Percentiles rank a stretch among this genome's conserved stretches.
Conservation (phyloP, 768 basidiomycete species). For the Lactarius sp. region DNA sequence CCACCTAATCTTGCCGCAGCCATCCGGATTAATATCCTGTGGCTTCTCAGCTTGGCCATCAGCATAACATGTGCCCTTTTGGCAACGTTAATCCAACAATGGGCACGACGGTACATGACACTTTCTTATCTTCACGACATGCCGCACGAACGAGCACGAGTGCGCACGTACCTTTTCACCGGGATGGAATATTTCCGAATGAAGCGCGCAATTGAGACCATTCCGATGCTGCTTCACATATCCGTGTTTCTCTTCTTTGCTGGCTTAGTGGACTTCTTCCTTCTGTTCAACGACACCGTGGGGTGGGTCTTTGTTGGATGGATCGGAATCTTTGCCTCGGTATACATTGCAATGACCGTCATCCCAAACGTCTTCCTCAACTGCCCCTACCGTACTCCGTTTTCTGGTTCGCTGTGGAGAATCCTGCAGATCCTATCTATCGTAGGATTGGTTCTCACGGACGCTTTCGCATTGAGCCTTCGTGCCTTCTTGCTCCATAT, state of each 20-base stretch:
- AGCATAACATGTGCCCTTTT: conserved; percentile 7
- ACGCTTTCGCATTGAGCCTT: neutral
- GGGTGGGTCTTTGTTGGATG: conserved; percentile 1
- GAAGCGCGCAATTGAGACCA: neutral
- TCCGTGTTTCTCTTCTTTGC: neutral
- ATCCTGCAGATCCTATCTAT: neutral
- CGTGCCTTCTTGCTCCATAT: neutral
- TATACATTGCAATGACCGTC: conserved; percentile 6
- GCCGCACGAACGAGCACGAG: conserved; percentile 3
- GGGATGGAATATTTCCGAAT: conserved; percentile 3
- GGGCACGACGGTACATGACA: neutral
- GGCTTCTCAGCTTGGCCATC: conserved; percentile 5
- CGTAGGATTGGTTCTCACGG: neutral
- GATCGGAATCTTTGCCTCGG: neutral
- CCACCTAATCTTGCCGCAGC: neutral
- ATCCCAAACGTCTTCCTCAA: conserved; percentile 1
- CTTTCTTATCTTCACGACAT: neutral
- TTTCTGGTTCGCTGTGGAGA: conserved; percentile 1
- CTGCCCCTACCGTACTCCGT: conserved; percentile 8
- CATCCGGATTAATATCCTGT: conserved; percentile 1
- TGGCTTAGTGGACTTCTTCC: neutral
- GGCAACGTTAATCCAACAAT: conserved; percentile 3
- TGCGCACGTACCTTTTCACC: conserved; percentile 6
- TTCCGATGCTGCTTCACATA: conserved; percentile 3
- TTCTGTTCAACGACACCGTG: neutral